Percentiles rank a stretch among this genome's conserved stretches.
Evolutionary conservation across 169 alveolate species (phyloP).

Genomic region (Cryptosporidium bovis): DNA sequence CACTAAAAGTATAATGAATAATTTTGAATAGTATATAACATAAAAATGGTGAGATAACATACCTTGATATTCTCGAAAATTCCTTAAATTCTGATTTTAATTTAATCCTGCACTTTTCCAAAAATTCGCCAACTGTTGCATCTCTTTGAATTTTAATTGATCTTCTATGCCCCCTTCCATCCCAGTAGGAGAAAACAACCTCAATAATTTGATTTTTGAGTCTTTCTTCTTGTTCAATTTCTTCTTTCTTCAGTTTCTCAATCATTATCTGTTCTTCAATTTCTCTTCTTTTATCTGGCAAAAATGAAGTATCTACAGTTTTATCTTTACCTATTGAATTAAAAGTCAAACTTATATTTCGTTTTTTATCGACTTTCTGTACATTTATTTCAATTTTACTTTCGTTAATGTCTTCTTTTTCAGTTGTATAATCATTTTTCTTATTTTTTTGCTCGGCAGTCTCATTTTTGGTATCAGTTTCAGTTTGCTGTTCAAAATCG

Average conservation of each 20-base stretch:
- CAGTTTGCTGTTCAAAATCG: slow-evolving; percentile 4
- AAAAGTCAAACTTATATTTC: background rate
- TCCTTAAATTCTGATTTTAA: slow-evolving; percentile 76
- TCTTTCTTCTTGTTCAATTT: slow-evolving; percentile 47
- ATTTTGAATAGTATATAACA: background rate
- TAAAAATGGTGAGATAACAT: slow-evolving; percentile 5
- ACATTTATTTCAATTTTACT: background rate
- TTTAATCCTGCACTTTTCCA: slow-evolving; percentile 74
- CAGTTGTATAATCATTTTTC: background rate
- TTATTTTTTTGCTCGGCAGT: background rate
- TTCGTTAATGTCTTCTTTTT: background rate
- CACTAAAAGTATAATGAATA: background rate
- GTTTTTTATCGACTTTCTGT: background rate
- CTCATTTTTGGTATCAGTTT: background rate
- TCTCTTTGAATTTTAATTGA: slow-evolving; percentile 65
- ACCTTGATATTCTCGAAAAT: slow-evolving; percentile 63
- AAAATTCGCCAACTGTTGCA: slow-evolving; percentile 76
- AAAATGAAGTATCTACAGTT: slow-evolving; percentile 48
- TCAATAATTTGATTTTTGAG: slow-evolving; percentile 72
- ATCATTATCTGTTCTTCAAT: slow-evolving; percentile 2
- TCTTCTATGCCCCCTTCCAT: slow-evolving; percentile 81
- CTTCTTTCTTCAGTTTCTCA: slow-evolving; percentile 20
- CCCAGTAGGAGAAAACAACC: slow-evolving; percentile 81
- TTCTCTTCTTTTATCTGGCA: slow-evolving; percentile 53
- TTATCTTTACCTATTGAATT: slow-evolving; percentile 34